Evolutionary conservation across 2,329 filamentous ascomycete species (phyloP), one percentile per base, ranked within the genome.

Genomic region (Aspergillus texensis): DNA sequence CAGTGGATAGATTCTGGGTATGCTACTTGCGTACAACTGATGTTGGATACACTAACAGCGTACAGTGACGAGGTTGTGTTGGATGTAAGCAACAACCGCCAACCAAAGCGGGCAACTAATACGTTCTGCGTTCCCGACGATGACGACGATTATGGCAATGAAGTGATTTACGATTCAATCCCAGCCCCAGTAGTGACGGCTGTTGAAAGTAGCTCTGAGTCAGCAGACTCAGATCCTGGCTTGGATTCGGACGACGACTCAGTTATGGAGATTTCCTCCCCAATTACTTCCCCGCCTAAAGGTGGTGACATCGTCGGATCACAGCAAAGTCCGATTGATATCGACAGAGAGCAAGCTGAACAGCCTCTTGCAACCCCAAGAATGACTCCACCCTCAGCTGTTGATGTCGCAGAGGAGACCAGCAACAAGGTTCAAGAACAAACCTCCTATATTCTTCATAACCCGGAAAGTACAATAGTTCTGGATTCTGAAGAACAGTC

Each of bases 61-160:
- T 39, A 58, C 28, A 68, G 63, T n/a, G 65, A 58, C 34, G 60
- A 54, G 19, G 14, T 41, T 24, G n/a, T 9, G 28, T 36, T 62
- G 53, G 60, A 46, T 26, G 16, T 45, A 11, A 24, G 53, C 56
- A n/a, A 55, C 19, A 36, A 19, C 36, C 30, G 26, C 52, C 32
- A 64, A 21, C 12, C 58, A 14, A 66, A 57, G 32, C 62, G 63
- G 12, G 64, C 72, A 3, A 74, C 68, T 28, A 81, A 81, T 61
- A 79, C 74, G 14, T 81, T 80, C 62, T 72, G 71, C 56, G 78
- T 80, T 9, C 78, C 80, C 16, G 78, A 79, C 19, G 77, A 77
- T 30, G 78, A 81, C 32, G 76, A 76, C 41, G 71, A 75, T 56
- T 59, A 69, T 6, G 71, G 69, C 12, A 75, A 78, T 39, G 77